phyloP scores from a whole-genome alignment of 2,329 filamentous ascomycete species.

The Cryphonectria nitschkei region DNA sequence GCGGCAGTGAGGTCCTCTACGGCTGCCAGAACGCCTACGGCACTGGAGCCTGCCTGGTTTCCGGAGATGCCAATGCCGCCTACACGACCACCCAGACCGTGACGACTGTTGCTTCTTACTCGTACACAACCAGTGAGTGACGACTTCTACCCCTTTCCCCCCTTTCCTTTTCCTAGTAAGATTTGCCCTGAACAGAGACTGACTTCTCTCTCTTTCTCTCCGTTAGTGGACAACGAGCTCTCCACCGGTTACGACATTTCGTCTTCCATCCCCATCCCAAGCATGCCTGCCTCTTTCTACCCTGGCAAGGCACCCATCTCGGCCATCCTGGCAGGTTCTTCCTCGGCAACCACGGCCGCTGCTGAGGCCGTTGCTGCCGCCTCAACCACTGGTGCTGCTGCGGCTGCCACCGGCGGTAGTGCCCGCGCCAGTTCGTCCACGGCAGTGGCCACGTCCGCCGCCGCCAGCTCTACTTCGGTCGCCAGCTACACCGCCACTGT shows the following conservation, averaged over 20 bases:
- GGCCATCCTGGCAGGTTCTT: constrained; percentile 21
- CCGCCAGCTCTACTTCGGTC: constrained; percentile 6
- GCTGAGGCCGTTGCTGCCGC: constrained; percentile 2
- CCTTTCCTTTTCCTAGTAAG: not conserved
- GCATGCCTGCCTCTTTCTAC: constrained; percentile 28
- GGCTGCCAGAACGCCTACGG: constrained; percentile 32
- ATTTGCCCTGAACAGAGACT: not conserved
- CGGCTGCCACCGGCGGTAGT: not conserved
- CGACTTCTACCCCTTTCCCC: not conserved
- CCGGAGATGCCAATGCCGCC: constrained; percentile 23
- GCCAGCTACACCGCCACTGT: constrained; percentile 1
- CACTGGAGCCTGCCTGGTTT: constrained; percentile 30
- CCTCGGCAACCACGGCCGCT: constrained; percentile 13
- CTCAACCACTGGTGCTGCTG: constrained; percentile 1
- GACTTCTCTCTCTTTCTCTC: not conserved
- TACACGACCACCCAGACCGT: constrained; percentile 31
- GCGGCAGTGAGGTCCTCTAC: constrained; percentile 40
- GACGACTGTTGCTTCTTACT: constrained; percentile 28
- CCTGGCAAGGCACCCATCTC: constrained; percentile 25
- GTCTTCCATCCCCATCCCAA: constrained; percentile 25
- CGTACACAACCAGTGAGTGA: constrained; percentile 30
- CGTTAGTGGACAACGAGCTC: constrained; percentile 25
- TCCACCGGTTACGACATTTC: constrained; percentile 23
- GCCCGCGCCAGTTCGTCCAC: not conserved
- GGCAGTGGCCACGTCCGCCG: constrained; percentile 4